These are phyloP conservation scores for Pythium myriotylum DNA, from an alignment of 352 stramenopile genomes.

Conservation along the genomic window DNA sequence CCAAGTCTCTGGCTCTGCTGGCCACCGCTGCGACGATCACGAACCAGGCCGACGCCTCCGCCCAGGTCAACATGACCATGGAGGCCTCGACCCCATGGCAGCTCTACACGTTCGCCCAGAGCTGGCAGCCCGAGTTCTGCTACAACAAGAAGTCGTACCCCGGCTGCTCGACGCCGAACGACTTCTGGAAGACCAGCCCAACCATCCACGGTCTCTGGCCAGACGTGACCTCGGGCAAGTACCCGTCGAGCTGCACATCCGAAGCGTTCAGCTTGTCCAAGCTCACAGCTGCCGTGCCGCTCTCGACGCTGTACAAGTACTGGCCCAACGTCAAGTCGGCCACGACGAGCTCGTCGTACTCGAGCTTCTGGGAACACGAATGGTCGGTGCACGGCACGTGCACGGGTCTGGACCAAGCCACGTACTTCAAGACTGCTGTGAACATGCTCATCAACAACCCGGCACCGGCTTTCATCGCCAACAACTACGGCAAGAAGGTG, in stretches of 20 bases:
- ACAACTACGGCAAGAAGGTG: constrained; percentile 54
- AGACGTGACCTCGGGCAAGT: neutral
- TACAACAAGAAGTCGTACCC: neutral
- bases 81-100: constrained; percentile 37
- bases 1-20: too few relatives aligned
- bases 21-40: neutral
- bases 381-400: too few relatives aligned
- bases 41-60: neutral
- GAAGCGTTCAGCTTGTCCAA: neutral
- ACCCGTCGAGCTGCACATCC: neutral
- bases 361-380: too few relatives aligned
- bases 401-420: too few relatives aligned
- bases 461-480: constrained; percentile 57
- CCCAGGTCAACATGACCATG: neutral
- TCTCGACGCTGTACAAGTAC: constrained; percentile 56
- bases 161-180: neutral
- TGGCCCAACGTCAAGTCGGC: constrained; percentile 84
- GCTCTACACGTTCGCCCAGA: constrained; percentile 86
- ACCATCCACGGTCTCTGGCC: neutral
- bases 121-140: too few relatives aligned
- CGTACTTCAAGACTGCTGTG: constrained; percentile 79
- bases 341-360: constrained; percentile 32
- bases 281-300: neutral
- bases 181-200: neutral
- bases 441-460: constrained; percentile 57